A percentile compares a stretch with the other conserved stretches of the same genome.
phyloP scores from a whole-genome alignment of 768 basidiomycete genomes.

The Glaciozyma martinii region DNA sequence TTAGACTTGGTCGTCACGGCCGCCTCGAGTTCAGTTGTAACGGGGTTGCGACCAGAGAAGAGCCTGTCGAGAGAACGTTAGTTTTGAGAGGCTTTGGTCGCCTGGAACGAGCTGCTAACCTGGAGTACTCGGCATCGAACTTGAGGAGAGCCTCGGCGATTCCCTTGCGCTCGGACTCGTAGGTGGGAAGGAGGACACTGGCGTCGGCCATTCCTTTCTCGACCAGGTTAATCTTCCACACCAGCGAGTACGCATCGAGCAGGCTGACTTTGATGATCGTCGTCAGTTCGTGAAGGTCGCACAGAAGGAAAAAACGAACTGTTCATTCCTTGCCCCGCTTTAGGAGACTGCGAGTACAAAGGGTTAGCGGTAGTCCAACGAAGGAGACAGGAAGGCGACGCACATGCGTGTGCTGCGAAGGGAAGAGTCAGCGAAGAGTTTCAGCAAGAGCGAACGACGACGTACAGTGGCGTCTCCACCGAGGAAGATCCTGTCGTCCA shows the following conservation, averaged over 20 bases:
- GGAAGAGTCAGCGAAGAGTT: no score
- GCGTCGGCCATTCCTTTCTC: slow-evolving; percentile 34
- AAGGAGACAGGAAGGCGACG: no score
- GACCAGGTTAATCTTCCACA: slow-evolving; percentile 37
- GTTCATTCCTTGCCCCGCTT: slow-evolving; percentile 35
- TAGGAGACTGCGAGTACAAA: slow-evolving; percentile 29
- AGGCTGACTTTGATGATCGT: slow-evolving; percentile 33
- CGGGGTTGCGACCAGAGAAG: slow-evolving; percentile 13
- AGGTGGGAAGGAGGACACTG: slow-evolving; percentile 32
- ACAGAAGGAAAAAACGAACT: not conserved
- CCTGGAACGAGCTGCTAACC: no score
- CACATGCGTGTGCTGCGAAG: no score
- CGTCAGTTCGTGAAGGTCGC: not conserved
- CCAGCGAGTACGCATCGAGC: slow-evolving; percentile 35
- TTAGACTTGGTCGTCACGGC: slow-evolving; percentile 29
- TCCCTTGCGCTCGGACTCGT: slow-evolving; percentile 33
- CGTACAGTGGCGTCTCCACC: slow-evolving; percentile 33
- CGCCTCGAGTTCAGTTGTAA: slow-evolving; percentile 8
- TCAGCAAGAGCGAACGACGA: no score
- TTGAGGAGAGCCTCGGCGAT: slow-evolving; percentile 34
- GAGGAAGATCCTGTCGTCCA: slow-evolving; percentile 40
- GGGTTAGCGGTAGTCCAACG: no score
- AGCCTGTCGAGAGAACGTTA: no score
- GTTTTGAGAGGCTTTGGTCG: no score
- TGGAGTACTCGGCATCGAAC: slow-evolving; percentile 35